Base-by-base conservation (phyloP, 106 monocot species). In the Dioscorea alata region DNA sequence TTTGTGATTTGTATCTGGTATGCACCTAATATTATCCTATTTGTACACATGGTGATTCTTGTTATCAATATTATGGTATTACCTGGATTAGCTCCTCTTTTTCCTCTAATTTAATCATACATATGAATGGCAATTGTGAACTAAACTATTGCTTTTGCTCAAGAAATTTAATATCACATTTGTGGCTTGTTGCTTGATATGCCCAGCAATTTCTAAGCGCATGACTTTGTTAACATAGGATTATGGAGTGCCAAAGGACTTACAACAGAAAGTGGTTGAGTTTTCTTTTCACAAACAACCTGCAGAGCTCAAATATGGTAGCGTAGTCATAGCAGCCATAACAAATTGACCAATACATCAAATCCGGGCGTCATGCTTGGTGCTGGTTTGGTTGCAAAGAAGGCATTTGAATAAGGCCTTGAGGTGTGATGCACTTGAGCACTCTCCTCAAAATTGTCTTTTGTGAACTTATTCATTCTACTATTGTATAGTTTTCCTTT, bases 321-420 rank as follows among this genome's bases (percentile, higher is more conserved):
- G 79, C 62, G 73, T 89, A 59, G 85, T 89, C 21, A 85, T 85
- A 71, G 89, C 85, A 65, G 85, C 85, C 19, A 85, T 89, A 25
- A 85, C 85, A 14, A 89, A 85, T 51, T 85, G 89, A 89, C 89
- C 23, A 89, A 89, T 32, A 89, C 89, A 14, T 85, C 89, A 48
- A 89, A 88, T 71, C 88, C 88, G 33, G 84, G 81, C 74, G 88
- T 88, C 54, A 88, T 88, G 88, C 88, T 88, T 76, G 89, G 82
- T 61, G 85, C 85, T 69, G 89, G 60, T 67, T 79, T 89, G 66
- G 89, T 89, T 67, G 89, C 89, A 64, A 85, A 89, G 64, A 89
- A 85, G 62, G 89, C 89, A 21, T 79, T 76, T 60, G 85, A 85
- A 69, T 73, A 85, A 74, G 89, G 89, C 50, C 68, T 89, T 20